These are phyloP conservation scores for Podospora sp. DNA, from an alignment of 495 filamentous ascomycete genomes.

Conservation along the genomic window DNA sequence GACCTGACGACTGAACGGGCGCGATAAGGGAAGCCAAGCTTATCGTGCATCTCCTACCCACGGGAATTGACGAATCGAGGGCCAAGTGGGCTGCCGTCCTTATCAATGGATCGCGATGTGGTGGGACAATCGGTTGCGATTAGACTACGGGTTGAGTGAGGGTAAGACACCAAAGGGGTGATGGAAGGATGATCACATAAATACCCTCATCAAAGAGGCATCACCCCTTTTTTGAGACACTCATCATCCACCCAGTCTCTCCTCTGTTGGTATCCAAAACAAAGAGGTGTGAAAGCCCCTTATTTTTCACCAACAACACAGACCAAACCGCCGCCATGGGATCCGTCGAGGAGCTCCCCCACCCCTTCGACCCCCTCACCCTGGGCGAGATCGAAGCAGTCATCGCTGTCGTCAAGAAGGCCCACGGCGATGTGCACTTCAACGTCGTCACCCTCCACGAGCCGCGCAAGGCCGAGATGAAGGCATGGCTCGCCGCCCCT, in stretches of 20 bases:
- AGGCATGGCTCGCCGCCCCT: conserved; percentile 73
- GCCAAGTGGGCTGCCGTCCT: not conserved
- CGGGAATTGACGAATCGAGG: not conserved
- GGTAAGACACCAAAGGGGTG: not conserved
- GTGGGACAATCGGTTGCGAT: not conserved
- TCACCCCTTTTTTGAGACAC: not conserved
- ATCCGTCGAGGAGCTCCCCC: conserved; percentile 36
- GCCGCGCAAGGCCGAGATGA: conserved; percentile 86
- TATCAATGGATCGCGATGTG: not conserved
- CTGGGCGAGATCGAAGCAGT: conserved; percentile 75
- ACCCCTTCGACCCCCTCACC: conserved; percentile 86
- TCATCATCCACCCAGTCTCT: not conserved
- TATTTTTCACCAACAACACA: not conserved
- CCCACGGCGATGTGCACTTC: conserved; percentile 74
- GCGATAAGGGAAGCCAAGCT: conserved; percentile 10
- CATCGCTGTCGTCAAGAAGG: conserved; percentile 68
- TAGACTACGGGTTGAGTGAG: too few relatives aligned
- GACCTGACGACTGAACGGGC: not conserved
- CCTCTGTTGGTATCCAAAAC: not conserved
- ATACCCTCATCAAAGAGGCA: not conserved
- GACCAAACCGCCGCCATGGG: conserved; percentile 30
- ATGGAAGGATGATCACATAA: not conserved
- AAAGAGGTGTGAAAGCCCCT: not conserved
- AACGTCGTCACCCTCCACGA: conserved; percentile 90
- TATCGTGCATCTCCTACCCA: not conserved